Conservation (phyloP, 108 stramenopile species). For the Aurantiochytrium sp. region DNA sequence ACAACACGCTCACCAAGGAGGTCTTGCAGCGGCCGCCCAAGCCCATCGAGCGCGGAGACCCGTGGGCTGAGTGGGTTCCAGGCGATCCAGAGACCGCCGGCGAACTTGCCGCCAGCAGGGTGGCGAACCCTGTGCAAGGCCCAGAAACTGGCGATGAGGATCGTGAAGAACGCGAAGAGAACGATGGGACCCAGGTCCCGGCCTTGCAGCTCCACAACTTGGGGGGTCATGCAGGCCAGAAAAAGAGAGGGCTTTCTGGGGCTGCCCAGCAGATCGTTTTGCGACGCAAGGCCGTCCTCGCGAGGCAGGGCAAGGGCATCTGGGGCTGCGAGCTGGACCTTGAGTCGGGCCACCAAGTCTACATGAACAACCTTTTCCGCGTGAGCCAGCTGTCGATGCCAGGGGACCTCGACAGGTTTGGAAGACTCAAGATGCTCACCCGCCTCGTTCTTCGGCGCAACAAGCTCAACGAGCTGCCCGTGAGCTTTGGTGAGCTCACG, state of each 20-base stretch:
- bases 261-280: not conserved
- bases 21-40: not conserved
- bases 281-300: not conserved
- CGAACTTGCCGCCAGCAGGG: too few relatives aligned
- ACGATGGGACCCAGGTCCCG: not conserved
- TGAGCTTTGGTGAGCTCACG: not conserved
- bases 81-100: not conserved
- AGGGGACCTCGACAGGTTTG: not conserved
- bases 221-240: too few relatives aligned
- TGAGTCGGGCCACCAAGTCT: not conserved
- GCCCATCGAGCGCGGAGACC: slow-evolving; percentile 12
- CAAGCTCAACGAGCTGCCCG: not conserved
- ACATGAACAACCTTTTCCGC: not conserved
- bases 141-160: not conserved
- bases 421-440: not conserved
- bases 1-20: not conserved
- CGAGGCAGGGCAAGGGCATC: not conserved
- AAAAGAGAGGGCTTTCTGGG: not conserved
- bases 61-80: not conserved
- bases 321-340: slow-evolving; percentile 3
- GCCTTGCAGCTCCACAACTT: not conserved
- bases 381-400: not conserved
- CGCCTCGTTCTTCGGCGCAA: not conserved
- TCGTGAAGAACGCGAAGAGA: not conserved
- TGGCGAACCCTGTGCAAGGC: not conserved